Evolutionary conservation across 257 asterid genomes (phyloP).

Genomic region (Scutellaria barbata): DNA sequence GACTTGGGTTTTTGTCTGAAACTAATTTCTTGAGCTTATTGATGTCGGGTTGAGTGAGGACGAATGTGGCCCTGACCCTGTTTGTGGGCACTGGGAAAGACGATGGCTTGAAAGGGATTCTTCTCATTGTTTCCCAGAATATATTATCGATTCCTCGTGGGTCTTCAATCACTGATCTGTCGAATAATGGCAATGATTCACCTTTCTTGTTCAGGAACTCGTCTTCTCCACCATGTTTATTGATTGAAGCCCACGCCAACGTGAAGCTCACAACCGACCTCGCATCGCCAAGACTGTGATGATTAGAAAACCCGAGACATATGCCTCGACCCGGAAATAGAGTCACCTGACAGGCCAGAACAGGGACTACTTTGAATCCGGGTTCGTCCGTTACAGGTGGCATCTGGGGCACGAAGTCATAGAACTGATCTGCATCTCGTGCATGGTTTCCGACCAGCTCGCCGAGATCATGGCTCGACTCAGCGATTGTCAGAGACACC

Average conservation of each 20-base stretch:
- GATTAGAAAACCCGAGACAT: slow-evolving; percentile 9
- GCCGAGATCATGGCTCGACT: slow-evolving; percentile 38
- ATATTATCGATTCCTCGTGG: not conserved
- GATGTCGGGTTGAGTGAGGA: slow-evolving; percentile 30
- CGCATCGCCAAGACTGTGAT: slow-evolving; percentile 25
- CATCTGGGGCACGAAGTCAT: slow-evolving; percentile 46
- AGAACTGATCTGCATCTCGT: slow-evolving; percentile 41
- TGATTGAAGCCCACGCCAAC: slow-evolving; percentile 49
- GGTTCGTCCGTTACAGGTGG: slow-evolving; percentile 27
- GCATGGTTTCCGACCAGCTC: slow-evolving; percentile 36
- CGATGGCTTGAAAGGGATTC: slow-evolving; percentile 19
- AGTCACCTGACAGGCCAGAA: slow-evolving; percentile 52
- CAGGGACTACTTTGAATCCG: slow-evolving; percentile 24
- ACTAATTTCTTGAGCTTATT: slow-evolving; percentile 34
- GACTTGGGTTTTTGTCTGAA: not conserved
- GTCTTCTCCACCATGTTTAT: slow-evolving; percentile 13
- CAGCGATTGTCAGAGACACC: slow-evolving; percentile 16
- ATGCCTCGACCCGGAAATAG: slow-evolving; percentile 48
- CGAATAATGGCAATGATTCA: slow-evolving; percentile 34
- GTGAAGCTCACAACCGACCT: slow-evolving; percentile 40
- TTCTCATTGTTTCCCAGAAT: not conserved
- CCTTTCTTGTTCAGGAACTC: not conserved
- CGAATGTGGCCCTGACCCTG: slow-evolving; percentile 29
- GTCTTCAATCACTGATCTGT: slow-evolving; percentile 16
- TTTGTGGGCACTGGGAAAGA: slow-evolving; percentile 28